These are phyloP conservation scores for Cucumis sativus DNA, from an alignment of 306 rosid species.

Conservation along the genomic window Cucumber_9930_V3 NC_026655.2:11764501-11765000, in stretches of 20 bases:
- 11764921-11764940: conserved; percentile 68
- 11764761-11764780: conserved; percentile 17
- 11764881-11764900: conserved; percentile 20
- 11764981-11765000: conserved; percentile 86
- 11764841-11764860: conserved; percentile 16
- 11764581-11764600: conserved; percentile 39
- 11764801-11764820: conserved; percentile 85
- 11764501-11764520: conserved; percentile 85
- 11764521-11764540: conserved; percentile 79
- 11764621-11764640: conserved; percentile 48
- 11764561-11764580: conserved; percentile 61
- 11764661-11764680: conserved; percentile 51
- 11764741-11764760: conserved; percentile 56
- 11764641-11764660: conserved; percentile 38
- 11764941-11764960: conserved; percentile 79
- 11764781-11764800: conserved; percentile 10
- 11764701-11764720: conserved; percentile 89
- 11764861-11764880: neutral
- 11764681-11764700: conserved; percentile 80
- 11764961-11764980: conserved; percentile 85
- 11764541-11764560: conserved; percentile 89
- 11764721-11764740: conserved; percentile 89
- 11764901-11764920: conserved; percentile 68
- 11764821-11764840: conserved; percentile 72
- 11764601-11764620: conserved; percentile 38